phyloP scores from a whole-genome alignment of 495 filamentous ascomycete genomes.

The Rhypophila decipiens region DNA sequence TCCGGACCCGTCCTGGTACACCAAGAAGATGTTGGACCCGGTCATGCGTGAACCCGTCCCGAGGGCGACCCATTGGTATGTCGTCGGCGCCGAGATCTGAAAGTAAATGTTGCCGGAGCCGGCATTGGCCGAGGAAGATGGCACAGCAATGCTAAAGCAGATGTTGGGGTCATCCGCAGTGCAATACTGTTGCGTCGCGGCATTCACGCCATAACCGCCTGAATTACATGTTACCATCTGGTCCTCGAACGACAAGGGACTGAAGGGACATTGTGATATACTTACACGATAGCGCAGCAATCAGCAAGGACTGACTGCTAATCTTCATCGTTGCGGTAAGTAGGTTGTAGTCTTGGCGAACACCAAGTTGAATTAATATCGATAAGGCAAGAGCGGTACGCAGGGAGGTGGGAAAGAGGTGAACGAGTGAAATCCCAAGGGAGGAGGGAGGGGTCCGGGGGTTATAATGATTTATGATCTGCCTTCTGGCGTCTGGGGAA shows the following conservation, averaged over 20 bases:
- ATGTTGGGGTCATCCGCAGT: constrained; percentile 17
- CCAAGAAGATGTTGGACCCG: constrained; percentile 61
- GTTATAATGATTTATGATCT: too few species aligned
- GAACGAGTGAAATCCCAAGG: too few species aligned
- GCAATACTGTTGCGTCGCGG: constrained; percentile 19
- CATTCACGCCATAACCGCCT: constrained; percentile 16
- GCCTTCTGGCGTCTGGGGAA: too few species aligned
- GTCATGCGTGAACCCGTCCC: constrained; percentile 59
- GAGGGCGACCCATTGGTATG: constrained; percentile 57
- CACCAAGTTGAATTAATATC: background rate
- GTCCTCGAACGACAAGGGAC: background rate
- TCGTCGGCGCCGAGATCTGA: constrained; percentile 55
- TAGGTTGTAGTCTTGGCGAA: background rate
- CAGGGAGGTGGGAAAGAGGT: background rate
- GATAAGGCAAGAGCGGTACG: background rate
- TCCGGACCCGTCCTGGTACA: constrained; percentile 53
- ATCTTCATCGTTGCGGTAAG: constrained; percentile 9
- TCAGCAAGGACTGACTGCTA: constrained; percentile 1
- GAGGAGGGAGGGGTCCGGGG: background rate
- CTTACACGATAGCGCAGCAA: constrained; percentile 15
- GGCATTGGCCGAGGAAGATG: constrained; percentile 29
- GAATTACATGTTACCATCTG: background rate
- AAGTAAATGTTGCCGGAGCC: constrained; percentile 53
- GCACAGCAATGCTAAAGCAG: constrained; percentile 43
- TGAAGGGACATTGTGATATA: background rate